Evolutionary conservation across 202 grass and related monocot genomes (phyloP).

Genomic region (Brachypodium distachyon): DNA sequence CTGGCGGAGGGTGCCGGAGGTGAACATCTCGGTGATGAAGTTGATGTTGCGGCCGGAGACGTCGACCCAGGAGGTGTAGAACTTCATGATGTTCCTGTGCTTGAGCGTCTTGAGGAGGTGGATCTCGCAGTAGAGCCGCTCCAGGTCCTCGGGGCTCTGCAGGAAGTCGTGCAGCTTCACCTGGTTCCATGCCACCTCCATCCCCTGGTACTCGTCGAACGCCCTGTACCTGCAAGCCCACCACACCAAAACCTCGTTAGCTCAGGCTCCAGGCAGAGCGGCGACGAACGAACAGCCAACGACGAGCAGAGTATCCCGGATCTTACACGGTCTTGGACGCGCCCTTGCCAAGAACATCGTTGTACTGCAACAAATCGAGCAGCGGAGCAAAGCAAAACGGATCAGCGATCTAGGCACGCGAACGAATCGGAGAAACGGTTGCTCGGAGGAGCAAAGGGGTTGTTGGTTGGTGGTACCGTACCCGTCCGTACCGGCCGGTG

Average conservation of each 20-base stretch:
- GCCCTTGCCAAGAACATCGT: constrained; percentile 89
- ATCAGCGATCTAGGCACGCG: not conserved
- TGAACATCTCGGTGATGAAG: constrained; percentile 99
- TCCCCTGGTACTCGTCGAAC: constrained; percentile 93
- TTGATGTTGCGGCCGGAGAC: constrained; percentile 80
- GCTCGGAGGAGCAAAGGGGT: not conserved
- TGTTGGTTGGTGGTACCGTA: constrained; percentile 20
- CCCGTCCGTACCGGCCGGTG: constrained; percentile 94
- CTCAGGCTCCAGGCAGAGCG: not conserved
- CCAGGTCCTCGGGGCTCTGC: constrained; percentile 74
- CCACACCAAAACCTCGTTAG: not conserved
- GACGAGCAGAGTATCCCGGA: not conserved
- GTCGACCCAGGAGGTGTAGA: constrained; percentile 96
- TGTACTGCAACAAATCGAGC: constrained; percentile 46
- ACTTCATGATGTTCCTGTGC: constrained; percentile 97
- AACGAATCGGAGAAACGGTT: constrained; percentile 16
- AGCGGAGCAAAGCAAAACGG: not conserved
- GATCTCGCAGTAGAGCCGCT: constrained; percentile 99
- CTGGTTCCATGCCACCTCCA: constrained; percentile 98
- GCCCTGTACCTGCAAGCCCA: constrained; percentile 59
- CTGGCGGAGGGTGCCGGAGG: constrained; percentile 96
- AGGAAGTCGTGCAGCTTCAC: constrained; percentile 91
- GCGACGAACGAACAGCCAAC: not conserved
- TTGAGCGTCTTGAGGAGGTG: constrained; percentile 93
- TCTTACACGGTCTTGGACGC: constrained; percentile 98